These are phyloP conservation scores for Leccinum rimulosum DNA, from an alignment of 768 basidiomycete genomes.

Conservation along the genomic window DNA sequence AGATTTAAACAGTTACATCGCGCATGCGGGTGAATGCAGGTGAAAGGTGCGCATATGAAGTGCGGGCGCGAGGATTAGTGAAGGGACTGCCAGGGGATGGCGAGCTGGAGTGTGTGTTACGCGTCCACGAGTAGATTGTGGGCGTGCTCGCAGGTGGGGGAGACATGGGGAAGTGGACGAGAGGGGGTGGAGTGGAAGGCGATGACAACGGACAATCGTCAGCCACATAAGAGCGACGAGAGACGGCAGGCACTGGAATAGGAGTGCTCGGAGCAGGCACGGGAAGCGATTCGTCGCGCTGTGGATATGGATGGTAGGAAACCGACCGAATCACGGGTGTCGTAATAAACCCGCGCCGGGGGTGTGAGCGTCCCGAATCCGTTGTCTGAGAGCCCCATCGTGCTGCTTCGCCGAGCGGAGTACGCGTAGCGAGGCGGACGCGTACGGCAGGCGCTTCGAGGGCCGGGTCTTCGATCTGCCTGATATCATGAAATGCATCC, in stretches of 20 bases:
- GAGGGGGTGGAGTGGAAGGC: conserved; percentile 33
- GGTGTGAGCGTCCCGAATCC: conserved; percentile 4
- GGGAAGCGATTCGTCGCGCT: conserved; percentile 8
- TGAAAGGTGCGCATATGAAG: conserved; percentile 56
- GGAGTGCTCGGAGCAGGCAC: conserved; percentile 26
- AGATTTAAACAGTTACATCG: conserved; percentile 31
- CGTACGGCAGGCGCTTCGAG: conserved; percentile 17
- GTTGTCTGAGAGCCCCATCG: conserved; percentile 5
- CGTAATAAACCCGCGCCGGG: conserved; percentile 6
- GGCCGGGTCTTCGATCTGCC: conserved; percentile 18
- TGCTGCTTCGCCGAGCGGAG: conserved; percentile 4
- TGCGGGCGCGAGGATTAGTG: conserved; percentile 56
- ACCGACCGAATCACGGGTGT: neutral
- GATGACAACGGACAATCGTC: conserved; percentile 21
- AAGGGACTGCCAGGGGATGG: conserved; percentile 44
- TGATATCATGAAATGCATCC: conserved; percentile 32
- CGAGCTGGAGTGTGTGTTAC: conserved; percentile 37
- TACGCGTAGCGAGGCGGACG: conserved; percentile 23
- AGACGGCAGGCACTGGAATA: conserved; percentile 27
- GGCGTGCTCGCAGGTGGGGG: conserved; percentile 57
- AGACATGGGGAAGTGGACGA: conserved; percentile 39
- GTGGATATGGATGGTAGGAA: conserved; percentile 2
- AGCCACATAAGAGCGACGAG: conserved; percentile 19
- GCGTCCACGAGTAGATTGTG: conserved; percentile 55
- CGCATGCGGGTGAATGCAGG: conserved; percentile 46